Percentiles rank a stretch among this genome's conserved stretches.
phyloP scores from a whole-genome alignment of 257 asterid species.

The Nicotiana tomentosiformis region DNA sequence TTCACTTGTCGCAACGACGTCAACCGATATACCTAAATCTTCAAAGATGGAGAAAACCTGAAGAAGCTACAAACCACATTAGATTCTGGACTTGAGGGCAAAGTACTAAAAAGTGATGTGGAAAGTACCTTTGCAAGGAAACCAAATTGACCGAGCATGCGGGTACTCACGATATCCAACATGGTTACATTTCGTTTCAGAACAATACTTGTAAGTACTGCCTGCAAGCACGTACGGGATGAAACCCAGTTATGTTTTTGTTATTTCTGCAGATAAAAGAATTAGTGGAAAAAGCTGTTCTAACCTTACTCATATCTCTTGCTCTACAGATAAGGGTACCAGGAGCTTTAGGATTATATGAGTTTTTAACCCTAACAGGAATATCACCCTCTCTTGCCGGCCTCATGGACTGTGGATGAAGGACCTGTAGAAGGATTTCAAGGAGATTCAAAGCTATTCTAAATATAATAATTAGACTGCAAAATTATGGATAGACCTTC shows the following conservation, averaged over 20 bases:
- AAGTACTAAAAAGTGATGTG: background rate
- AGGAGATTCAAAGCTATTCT: background rate
- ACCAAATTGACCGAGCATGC: conserved; percentile 93
- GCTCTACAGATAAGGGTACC: conserved; percentile 75
- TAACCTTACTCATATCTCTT: conserved; percentile 83
- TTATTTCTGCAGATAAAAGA: background rate
- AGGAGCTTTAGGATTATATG: conserved; percentile 85
- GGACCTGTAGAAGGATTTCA: conserved; percentile 41
- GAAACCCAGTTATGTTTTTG: background rate
- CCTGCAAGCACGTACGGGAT: conserved; percentile 36
- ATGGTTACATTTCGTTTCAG: conserved; percentile 83
- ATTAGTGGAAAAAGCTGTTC: background rate
- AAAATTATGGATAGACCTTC: background rate
- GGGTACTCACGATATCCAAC: conserved; percentile 87
- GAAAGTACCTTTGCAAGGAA: conserved; percentile 79
- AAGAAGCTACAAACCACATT: background rate
- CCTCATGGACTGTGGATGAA: conserved; percentile 96
- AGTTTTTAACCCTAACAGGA: conserved; percentile 91
- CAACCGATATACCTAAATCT: conserved; percentile 93
- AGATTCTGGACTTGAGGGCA: background rate
- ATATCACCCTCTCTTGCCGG: conserved; percentile 94
- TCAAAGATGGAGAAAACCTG: conserved; percentile 84
- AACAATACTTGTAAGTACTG: conserved; percentile 87
- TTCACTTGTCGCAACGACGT: conserved; percentile 95
- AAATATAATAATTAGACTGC: background rate